A percentile compares a stretch with the other conserved stretches of the same genome.
phyloP scores from a whole-genome alignment of 1,284 basidiomycete species.

The Singerocomus rubriflavus region DNA sequence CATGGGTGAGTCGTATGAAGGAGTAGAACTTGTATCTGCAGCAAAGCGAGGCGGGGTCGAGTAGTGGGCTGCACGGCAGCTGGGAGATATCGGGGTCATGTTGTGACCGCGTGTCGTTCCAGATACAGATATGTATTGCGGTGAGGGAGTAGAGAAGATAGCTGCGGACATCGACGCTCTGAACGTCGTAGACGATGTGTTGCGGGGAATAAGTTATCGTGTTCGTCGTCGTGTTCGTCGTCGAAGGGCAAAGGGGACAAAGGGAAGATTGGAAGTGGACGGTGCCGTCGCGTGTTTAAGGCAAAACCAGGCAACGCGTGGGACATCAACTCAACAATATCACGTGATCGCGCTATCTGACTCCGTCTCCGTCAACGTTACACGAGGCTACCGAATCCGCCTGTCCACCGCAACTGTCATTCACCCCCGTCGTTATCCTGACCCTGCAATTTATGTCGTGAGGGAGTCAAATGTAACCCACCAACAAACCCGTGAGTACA shows the following conservation, averaged over 20 bases:
- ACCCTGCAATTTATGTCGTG: too few species aligned
- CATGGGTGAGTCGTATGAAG: constrained; percentile 51
- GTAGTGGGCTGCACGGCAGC: constrained; percentile 42
- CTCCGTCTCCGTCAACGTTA: constrained; percentile 31
- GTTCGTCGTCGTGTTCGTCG: constrained; percentile 23
- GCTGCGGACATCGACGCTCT: constrained; percentile 32
- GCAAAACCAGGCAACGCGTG: constrained; percentile 28
- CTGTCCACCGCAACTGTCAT: constrained; percentile 5
- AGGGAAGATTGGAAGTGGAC: constrained; percentile 1
- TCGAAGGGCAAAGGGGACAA: constrained; percentile 17
- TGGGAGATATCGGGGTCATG: constrained; percentile 48
- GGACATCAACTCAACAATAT: constrained; percentile 38
- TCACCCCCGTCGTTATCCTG: constrained; percentile 1
- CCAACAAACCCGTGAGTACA: too few species aligned
- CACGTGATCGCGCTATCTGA: constrained; percentile 35
- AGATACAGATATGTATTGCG: constrained; percentile 37
- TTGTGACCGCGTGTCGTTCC: constrained; percentile 38
- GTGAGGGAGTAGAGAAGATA: constrained; percentile 36
- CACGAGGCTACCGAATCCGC: constrained; percentile 30
- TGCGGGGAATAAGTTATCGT: constrained; percentile 18
- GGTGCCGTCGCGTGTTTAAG: constrained; percentile 29
- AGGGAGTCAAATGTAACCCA: too few species aligned
- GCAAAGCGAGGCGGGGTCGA: constrained; percentile 36
- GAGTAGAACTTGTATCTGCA: constrained; percentile 24
- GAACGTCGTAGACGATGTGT: constrained; percentile 11